These are phyloP conservation scores for Vanderwaltozyma polyspora DNA, from an alignment of 805 yeast species.

Conservation along the genomic window DNA sequence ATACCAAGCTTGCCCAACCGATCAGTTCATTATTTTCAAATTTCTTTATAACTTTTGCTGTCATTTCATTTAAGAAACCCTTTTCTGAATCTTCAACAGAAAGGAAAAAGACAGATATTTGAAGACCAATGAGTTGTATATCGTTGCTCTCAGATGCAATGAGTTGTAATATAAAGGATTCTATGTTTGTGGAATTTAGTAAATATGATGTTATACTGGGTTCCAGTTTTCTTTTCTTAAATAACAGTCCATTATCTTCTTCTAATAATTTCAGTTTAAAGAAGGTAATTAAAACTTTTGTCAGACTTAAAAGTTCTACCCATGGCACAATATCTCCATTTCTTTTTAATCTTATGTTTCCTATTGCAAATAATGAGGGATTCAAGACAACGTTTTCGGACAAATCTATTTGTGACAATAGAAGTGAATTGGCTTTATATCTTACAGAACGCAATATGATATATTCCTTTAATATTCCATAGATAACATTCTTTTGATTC, in stretches of 20 bases:
- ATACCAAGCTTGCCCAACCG: slow-evolving; percentile 14
- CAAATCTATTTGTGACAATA: not conserved
- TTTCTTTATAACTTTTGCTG: slow-evolving; percentile 6
- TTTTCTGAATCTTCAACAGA: slow-evolving; percentile 3
- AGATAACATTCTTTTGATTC: not conserved
- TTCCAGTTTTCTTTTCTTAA: slow-evolving; percentile 15
- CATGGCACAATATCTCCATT: slow-evolving; percentile 4
- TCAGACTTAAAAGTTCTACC: slow-evolving; percentile 11
- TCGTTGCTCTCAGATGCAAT: slow-evolving; percentile 4
- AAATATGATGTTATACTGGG: slow-evolving; percentile 7
- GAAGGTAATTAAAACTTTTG: slow-evolving; percentile 10
- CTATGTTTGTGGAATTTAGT: slow-evolving; percentile 6
- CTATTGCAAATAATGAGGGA: not conserved
- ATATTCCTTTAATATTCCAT: slow-evolving; percentile 6
- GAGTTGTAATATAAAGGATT: slow-evolving; percentile 11
- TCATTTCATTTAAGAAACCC: slow-evolving; percentile 2
- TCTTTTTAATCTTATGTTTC: not conserved
- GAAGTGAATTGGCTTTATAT: not conserved
- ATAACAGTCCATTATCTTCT: slow-evolving; percentile 5
- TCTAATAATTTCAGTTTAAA: slow-evolving; percentile 3
- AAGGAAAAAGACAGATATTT: slow-evolving; percentile 12
- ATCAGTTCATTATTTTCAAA: slow-evolving; percentile 10
- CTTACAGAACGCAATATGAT: slow-evolving; percentile 1
- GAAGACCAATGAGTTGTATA: slow-evolving; percentile 11
- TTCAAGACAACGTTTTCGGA: not conserved